Evolutionary conservation across 768 basidiomycete genomes (phyloP).

Genomic region (Russula sp.): DNA sequence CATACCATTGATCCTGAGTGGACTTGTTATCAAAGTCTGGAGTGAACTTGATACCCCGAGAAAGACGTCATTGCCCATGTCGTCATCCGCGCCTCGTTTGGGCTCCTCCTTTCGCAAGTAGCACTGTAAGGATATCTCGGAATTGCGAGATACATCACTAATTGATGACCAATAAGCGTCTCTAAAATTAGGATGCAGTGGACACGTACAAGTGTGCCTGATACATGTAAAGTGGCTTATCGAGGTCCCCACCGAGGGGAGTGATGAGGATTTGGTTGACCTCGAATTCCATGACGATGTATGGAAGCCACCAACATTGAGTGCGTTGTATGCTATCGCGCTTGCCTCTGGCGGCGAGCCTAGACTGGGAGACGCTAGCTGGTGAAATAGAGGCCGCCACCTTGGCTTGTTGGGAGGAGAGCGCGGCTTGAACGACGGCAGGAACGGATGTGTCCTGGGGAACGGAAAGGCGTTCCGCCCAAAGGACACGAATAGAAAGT

Average conservation of each 20-base stretch:
- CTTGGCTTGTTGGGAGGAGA: slow-evolving; percentile 73
- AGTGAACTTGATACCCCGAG: slow-evolving; percentile 89
- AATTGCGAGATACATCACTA: slow-evolving; percentile 93
- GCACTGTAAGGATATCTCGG: slow-evolving; percentile 91
- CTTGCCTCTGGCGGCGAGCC: slow-evolving; percentile 65
- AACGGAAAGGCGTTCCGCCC: slow-evolving; percentile 74
- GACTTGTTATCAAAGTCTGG: slow-evolving; percentile 82
- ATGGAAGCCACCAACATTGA: slow-evolving; percentile 98
- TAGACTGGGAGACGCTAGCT: slow-evolving; percentile 69
- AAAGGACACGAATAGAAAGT: slow-evolving; percentile 84
- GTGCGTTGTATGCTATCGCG: slow-evolving; percentile 88
- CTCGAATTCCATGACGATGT: slow-evolving; percentile 93
- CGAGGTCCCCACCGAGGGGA: slow-evolving; percentile 85
- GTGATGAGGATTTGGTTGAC: slow-evolving; percentile 96
- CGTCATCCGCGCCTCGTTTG: slow-evolving; percentile 74
- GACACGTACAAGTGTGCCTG: slow-evolving; percentile 88
- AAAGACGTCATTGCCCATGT: slow-evolving; percentile 94
- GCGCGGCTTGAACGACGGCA: slow-evolving; percentile 69
- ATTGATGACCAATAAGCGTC: slow-evolving; percentile 9
- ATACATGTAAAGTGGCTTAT: slow-evolving; percentile 94
- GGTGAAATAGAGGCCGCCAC: slow-evolving; percentile 74
- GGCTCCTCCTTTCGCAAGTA: slow-evolving; percentile 86
- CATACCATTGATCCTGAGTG: slow-evolving; percentile 87
- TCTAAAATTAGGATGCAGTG: slow-evolving; percentile 4
- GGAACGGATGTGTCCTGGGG: slow-evolving; percentile 69